Conservation (phyloP, 2,329 filamentous ascomycete species). For the Exophiala aquamarina region DNA sequence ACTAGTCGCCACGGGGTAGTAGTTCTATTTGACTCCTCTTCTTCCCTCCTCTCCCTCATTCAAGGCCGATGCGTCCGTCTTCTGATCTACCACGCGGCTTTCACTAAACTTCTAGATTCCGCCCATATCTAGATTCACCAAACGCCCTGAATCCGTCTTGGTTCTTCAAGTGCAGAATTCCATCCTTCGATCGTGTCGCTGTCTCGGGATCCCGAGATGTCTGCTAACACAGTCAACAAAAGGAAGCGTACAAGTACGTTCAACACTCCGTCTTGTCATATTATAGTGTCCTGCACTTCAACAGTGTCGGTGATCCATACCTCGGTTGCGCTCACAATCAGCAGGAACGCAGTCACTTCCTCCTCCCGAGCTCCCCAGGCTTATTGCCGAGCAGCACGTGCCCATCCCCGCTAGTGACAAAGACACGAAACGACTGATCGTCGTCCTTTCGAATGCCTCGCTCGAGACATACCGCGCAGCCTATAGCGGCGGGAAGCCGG, state of each 20-base stretch:
- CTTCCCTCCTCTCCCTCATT: background rate
- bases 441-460: constrained; percentile 94
- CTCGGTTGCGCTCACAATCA: constrained; percentile 3
- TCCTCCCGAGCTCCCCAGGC: constrained; percentile 82
- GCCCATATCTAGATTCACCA: too few relatives aligned
- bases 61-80: too few relatives aligned
- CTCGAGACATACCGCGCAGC: constrained; percentile 96
- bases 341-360: constrained; percentile 93
- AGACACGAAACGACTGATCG: constrained; percentile 85
- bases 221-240: constrained; percentile 14
- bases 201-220: background rate
- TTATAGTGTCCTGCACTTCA: background rate
- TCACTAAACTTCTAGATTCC: too few relatives aligned
- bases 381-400: constrained; percentile 88
- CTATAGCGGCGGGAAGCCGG: constrained; percentile 61
- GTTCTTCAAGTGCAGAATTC: too few relatives aligned
- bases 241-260: constrained; percentile 26
- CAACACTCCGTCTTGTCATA: background rate
- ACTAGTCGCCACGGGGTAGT: background rate
- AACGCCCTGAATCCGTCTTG: too few relatives aligned
- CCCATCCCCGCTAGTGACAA: constrained; percentile 85
- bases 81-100: too few relatives aligned
- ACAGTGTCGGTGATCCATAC: background rate
- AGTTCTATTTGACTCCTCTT: background rate
- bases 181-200: too few relatives aligned